Conservation (phyloP, 2,329 filamentous ascomycete species). For the Neonectria coccinea region DNA sequence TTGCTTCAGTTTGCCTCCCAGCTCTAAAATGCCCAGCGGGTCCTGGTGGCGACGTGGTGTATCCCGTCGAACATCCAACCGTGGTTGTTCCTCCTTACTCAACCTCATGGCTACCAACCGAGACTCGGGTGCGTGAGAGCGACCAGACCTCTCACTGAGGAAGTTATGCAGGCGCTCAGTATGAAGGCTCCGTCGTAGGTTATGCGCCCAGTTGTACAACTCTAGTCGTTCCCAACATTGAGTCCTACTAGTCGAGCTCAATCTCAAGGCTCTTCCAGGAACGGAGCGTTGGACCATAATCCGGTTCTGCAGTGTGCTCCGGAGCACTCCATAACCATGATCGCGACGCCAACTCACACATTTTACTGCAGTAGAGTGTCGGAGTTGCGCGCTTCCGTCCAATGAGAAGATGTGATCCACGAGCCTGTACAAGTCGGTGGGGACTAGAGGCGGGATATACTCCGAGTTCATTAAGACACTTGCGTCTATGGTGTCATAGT, state of each 20-base stretch:
- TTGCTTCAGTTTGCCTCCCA: conserved; percentile 73
- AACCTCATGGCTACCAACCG: conserved; percentile 33
- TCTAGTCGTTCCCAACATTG: conserved; percentile 50
- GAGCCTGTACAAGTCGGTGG: conserved; percentile 78
- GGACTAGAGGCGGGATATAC: conserved; percentile 83
- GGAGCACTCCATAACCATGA: conserved; percentile 37
- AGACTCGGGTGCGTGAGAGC: conserved; percentile 31
- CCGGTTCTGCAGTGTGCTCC: conserved; percentile 35
- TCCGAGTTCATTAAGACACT: conserved; percentile 93
- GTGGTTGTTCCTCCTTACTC: conserved; percentile 10
- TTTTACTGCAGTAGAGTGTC: conserved; percentile 86
- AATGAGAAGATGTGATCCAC: conserved; percentile 81
- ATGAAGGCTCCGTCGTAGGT: conserved; percentile 51
- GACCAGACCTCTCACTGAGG: conserved; percentile 36
- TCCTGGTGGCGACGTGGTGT: conserved; percentile 67
- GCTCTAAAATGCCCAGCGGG: conserved; percentile 80
- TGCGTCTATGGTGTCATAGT: conserved; percentile 89
- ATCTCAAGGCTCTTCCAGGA: conserved; percentile 35
- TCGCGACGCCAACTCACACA: conserved; percentile 75
- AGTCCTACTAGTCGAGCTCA: conserved; percentile 27
- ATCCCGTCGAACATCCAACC: conserved; percentile 20
- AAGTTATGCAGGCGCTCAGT: conserved; percentile 47
- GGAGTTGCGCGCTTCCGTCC: conserved; percentile 82
- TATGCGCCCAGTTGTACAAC: conserved; percentile 53
- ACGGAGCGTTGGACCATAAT: conserved; percentile 31